Base-by-base conservation (phyloP, 129 eudicot genomes). In the Ambrosia trifida region DNA sequence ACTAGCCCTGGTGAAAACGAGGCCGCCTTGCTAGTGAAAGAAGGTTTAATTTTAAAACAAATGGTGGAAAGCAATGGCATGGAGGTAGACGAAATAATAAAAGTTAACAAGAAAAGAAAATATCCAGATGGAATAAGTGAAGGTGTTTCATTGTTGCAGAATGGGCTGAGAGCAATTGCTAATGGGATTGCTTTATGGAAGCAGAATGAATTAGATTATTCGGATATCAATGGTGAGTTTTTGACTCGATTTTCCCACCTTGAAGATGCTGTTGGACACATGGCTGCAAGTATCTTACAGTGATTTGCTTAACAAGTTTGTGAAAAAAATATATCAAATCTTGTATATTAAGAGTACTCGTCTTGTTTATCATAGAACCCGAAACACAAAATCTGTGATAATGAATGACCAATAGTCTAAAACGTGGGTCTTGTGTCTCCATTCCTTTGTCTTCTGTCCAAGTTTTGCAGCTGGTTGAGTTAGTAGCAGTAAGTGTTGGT, bases 81-180 rank as follows among this genome's bases (percentile, higher is more conserved):
- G 86, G 95, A 83, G 74, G 53, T 80, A 17, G 87, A 81, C 68
- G 87, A 79, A 30, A 82, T 51, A 72, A 72, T 57, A 47, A 81
- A 61, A 54, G 52, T 81, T 14, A 83, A 41, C 60, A 87, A 83
- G 87, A 87, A 78, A 51, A 84, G 97, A 59, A 89, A 94, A 70
- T 69, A 85, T 73, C 89, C 85, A 3, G 95, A 89, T 31, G 93
- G 83, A 28, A 82, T 93, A 70, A 66, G 76, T 46, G 79, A 76
- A 70, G 98, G 98, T 41, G 88, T 94, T 54, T 87, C 74, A 58
- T 71, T 89, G 76, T 78, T 94, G 81, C 87, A 82, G 62, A 83
- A 81, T 69, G 98, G 98, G 10, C 64, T 94, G 83, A 87, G 84
- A 76, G 72, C 82, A 8, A 79, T 89, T 65, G 86, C 83, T 35